Conservation (phyloP, 257 asterid genomes). For the Solanum habrochaites region DNA sequence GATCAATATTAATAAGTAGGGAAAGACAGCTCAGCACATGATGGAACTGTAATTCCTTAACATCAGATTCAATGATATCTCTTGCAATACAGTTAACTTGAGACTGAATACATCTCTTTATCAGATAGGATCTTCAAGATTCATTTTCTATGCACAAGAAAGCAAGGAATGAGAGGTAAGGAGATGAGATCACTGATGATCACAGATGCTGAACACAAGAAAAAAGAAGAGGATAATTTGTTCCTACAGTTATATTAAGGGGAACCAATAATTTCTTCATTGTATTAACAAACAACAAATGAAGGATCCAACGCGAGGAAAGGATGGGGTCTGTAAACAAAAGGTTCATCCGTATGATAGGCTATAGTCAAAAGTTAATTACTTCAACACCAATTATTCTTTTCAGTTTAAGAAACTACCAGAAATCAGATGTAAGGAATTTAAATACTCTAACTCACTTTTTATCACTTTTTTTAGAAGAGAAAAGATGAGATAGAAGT, state of each 20-base stretch:
- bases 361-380: background rate
- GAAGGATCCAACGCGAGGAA: background rate
- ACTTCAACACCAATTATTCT: background rate
- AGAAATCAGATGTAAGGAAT: background rate
- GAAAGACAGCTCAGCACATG: background rate
- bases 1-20: background rate
- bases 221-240: background rate
- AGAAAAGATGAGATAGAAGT: background rate
- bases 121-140: background rate
- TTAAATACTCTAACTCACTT: background rate
- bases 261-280: background rate
- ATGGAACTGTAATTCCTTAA: background rate
- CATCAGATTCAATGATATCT: background rate
- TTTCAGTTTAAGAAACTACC: background rate
- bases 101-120: background rate
- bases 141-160: background rate
- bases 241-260: background rate
- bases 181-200: background rate
- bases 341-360: background rate
- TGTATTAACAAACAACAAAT: background rate
- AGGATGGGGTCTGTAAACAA: background rate
- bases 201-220: background rate
- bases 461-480: background rate
- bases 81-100: background rate
- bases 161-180: background rate